Base-by-base conservation (phyloP, 2,329 filamentous ascomycete genomes). In the Fusarium fracticaudum region DNA sequence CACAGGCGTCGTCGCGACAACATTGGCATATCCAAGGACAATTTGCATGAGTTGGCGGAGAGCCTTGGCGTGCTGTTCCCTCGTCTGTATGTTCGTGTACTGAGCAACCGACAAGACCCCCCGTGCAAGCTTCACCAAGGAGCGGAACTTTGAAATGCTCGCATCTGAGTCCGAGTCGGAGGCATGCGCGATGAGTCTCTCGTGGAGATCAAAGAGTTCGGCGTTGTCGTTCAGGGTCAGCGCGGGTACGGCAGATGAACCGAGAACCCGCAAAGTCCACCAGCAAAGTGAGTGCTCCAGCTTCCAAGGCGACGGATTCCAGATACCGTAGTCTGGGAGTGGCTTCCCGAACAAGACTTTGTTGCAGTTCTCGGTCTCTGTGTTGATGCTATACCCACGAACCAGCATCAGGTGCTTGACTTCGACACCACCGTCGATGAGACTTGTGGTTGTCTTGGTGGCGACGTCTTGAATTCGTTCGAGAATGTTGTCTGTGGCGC, bases 221-320 rank as follows among this genome's bases (percentile, higher is more conserved):
- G 18, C 1, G 13, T 50, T 64, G n/a, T 69, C 43, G 1, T 60
- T 4, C 0, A 3, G 10, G 1, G 45, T 26, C 15, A 69, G 13
- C 1, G 15, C 3, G 1, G 65, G 67, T 3, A 55, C 59, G 0
- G 1, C 3, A 1, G 6, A 4, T 2, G 31, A 58, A 1, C 54
- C 68, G 5, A 70, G 6, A 4, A 33, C 54, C 1, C 68, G 60
- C 13, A 71, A 35, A 3, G 66, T 66, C 66, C 60, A 71, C 66
- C 68, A 71, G 13, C 68, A 71, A 0, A 71, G 13, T 1, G 66
- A 71, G 3, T 8, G 9, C 10, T 41, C 26, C 15, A 48, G 17
- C 1, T 18, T 20, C 68, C 68, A 71, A 1, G 53, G 47, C 2
- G 54, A 43, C 10, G 43, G 13, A 1, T 57, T 45, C 48, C 11